Percentiles rank a stretch among this genome's conserved stretches.
These are phyloP conservation scores for Spiromastix sp. DNA, from an alignment of 2,329 filamentous ascomycete genomes.

Conservation along the genomic window DNA sequence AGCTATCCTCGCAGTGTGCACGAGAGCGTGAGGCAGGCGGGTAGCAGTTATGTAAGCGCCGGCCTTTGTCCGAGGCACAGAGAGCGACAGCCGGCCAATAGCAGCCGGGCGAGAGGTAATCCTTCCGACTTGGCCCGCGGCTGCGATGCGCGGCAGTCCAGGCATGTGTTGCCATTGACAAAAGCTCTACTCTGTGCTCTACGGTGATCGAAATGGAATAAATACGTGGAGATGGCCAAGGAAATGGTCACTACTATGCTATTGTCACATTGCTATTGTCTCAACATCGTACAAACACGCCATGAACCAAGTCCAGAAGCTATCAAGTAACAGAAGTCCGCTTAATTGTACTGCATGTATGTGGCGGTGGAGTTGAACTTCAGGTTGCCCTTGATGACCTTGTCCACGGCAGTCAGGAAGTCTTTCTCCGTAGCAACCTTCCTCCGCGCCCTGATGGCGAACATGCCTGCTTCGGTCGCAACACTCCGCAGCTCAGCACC, in stretches of 20 bases:
- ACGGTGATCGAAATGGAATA: too few species aligned
- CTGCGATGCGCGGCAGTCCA: background rate
- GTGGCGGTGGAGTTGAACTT: slow-evolving; percentile 99
- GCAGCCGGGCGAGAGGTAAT: slow-evolving; percentile 21
- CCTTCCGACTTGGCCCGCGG: slow-evolving; percentile 23
- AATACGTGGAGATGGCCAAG: too few species aligned
- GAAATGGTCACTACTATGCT: too few species aligned
- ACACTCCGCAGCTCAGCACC: slow-evolving; percentile 94
- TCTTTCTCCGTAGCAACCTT: slow-evolving; percentile 99
- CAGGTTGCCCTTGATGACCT: slow-evolving; percentile 97
- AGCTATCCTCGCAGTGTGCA: too few species aligned
- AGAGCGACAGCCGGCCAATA: slow-evolving; percentile 26
- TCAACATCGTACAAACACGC: background rate
- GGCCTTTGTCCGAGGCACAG: slow-evolving; percentile 10
- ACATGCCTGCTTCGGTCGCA: slow-evolving; percentile 97
- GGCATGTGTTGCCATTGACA: slow-evolving; percentile 20
- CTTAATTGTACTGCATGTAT: slow-evolving; percentile 98
- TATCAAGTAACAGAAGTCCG: background rate
- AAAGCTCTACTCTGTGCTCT: too few species aligned
- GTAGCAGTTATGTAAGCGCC: background rate
- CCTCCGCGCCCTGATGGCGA: slow-evolving; percentile 82
- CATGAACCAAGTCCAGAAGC: background rate
- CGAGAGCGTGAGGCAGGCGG: background rate
- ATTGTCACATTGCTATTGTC: background rate
- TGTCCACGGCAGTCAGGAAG: slow-evolving; percentile 94